Percentiles rank a stretch among this genome's conserved stretches.
Evolutionary conservation across 306 rosid species (phyloP).

Genomic region (Astragalus membranaceus): DNA sequence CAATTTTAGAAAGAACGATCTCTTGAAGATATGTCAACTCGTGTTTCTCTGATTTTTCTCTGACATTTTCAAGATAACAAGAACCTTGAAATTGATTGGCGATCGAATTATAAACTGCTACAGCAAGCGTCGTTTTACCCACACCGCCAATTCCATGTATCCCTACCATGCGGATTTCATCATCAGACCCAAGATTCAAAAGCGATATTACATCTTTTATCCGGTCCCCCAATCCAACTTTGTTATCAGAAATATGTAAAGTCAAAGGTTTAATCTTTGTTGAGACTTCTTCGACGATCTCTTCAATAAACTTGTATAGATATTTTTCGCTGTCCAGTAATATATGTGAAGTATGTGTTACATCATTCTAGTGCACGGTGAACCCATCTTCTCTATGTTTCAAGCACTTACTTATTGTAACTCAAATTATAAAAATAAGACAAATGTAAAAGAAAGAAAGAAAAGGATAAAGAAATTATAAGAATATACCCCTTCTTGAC

Average conservation of each 20-base stretch:
- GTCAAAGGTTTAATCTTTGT: neutral
- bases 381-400: neutral
- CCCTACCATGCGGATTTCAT: neutral
- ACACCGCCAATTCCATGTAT: conserved; percentile 2
- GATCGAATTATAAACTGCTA: neutral
- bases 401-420: neutral
- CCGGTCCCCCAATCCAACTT: neutral
- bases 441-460: neutral
- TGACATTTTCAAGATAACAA: conserved; percentile 1
- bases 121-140: conserved; percentile 16
- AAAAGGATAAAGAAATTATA: neutral
- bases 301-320: neutral
- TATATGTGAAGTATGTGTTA: neutral
- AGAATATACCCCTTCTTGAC: neutral
- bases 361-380: neutral
- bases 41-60: neutral
- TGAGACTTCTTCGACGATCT: neutral
- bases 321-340: neutral
- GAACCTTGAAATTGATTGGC: neutral
- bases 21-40: conserved; percentile 16
- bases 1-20: neutral
- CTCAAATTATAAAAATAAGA: neutral
- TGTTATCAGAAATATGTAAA: neutral
- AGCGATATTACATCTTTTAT: neutral
- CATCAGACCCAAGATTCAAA: neutral